These are phyloP conservation scores for Malbranchea cinnamomea DNA, from an alignment of 2,329 filamentous ascomycete genomes.

Conservation along the genomic window DNA sequence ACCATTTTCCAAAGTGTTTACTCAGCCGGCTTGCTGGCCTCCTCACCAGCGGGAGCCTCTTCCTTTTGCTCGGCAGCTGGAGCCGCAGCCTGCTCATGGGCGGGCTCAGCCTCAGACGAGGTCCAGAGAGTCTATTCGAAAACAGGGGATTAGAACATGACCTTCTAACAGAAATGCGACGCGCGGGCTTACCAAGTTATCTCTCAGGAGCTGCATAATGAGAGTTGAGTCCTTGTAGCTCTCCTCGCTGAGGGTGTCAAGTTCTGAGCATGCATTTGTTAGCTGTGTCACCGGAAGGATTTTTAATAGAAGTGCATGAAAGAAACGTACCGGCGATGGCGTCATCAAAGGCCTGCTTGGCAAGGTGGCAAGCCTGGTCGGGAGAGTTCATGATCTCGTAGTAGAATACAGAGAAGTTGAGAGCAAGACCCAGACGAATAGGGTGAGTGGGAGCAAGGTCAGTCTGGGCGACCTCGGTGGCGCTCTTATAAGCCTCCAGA, in stretches of 20 bases:
- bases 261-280: too few species aligned
- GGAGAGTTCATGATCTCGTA: slow-evolving; percentile 99
- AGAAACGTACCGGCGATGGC: slow-evolving; percentile 62
- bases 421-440: slow-evolving; percentile 78
- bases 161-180: background rate
- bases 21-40: slow-evolving; percentile 26
- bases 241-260: slow-evolving; percentile 93
- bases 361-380: slow-evolving; percentile 94
- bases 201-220: slow-evolving; percentile 96
- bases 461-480: slow-evolving; percentile 78
- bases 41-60: slow-evolving; percentile 26
- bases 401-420: slow-evolving; percentile 99
- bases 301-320: slow-evolving; percentile 1
- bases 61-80: slow-evolving; percentile 25
- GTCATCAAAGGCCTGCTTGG: slow-evolving; percentile 91
- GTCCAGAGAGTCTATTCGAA: slow-evolving; percentile 99
- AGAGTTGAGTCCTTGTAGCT: slow-evolving; percentile 98
- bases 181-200: slow-evolving; percentile 61
- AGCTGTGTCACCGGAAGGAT: too few species aligned
- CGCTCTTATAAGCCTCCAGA: slow-evolving; percentile 91
- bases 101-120: slow-evolving; percentile 87
- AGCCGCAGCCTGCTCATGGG: slow-evolving; percentile 35
- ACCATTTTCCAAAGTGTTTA: slow-evolving; percentile 23
- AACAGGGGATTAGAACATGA: slow-evolving; percentile 18
- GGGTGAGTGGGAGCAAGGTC: slow-evolving; percentile 85